Base-by-base conservation (phyloP, 768 basidiomycete species). In the Sistotremastrum suecicum region DNA sequence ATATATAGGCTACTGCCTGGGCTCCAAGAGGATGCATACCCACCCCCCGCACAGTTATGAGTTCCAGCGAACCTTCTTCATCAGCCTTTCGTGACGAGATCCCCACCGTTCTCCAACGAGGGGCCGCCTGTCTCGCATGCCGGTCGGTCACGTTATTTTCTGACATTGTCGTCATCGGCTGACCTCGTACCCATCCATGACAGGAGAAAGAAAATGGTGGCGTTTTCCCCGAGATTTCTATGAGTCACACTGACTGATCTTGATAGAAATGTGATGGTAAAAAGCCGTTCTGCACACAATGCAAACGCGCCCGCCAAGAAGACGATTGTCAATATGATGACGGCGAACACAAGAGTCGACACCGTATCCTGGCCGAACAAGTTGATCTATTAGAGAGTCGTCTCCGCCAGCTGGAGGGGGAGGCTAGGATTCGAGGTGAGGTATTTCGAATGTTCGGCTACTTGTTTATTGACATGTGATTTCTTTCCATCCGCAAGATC, bases 241-340 rank as follows among this genome's bases (percentile, higher is more conserved):
- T 20, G 20, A 20, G 20, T 20, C 20, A 20, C 48, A 34, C 50
- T 43, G 44, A 49, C 54, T 58, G 48, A 54, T 5, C 34, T 0
- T 38, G 47, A 37, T 20, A 87, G 84, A 72, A 81, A 62, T 87
- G 84, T 57, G 84, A 86, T 55, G 84, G 83, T 50, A 56, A 55
- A 40, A 85, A 83, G 58, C 84, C 84, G 31, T 71, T 80, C 8
- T 87, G 84, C 50, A 80, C 81, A 51, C 84, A 87, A 57, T 87
- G 84, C 56, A 65, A 66, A 30, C 77, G 80, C 44, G 83, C 83
- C 37, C 85, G 85, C 70, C 85, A 84, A 58, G 66, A 65, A 43
- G 81, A 84, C 3, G 66, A 59, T 7, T 87, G 84, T 60, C 80
- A 83, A 55, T 87, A 87, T 58, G 84, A 87, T 53, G 84, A 87